Evolutionary conservation across 2,329 filamentous ascomycete genomes (phyloP), one percentile per base, ranked within the genome.

Genomic region (Pseudogymnoascus verrucosus): DNA sequence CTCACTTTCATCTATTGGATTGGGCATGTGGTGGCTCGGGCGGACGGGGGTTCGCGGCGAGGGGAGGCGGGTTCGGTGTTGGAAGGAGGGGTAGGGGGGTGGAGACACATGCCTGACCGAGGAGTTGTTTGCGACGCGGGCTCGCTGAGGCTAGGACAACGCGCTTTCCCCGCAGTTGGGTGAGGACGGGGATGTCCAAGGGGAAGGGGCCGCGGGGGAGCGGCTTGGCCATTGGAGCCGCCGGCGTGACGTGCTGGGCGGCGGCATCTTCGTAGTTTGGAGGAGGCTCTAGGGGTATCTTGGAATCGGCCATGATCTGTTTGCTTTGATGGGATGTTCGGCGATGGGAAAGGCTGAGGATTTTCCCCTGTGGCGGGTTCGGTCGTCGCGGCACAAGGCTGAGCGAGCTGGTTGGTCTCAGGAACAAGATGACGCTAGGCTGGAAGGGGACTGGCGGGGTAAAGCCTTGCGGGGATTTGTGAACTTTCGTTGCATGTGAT

Each of bases 101-200:
- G 44, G 19, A 62, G 11, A 19, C 21, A 69, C 71, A 44, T 75
- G 89, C 86, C 76, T 89, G 88, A 60, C 85, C 84, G 44, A 99
- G 84, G 8, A 99, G 85, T 67, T 90, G 88, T 75, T 88, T 89
- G 62, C 95, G 84, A 51, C 95, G 84, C 0, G 95, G 95, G 1
- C 93, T 97, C 19, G 89, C 86, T 2, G 93, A 97, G 62, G 95
- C 95, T 28, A 99, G 87, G 69, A 99, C 90, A 5, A 96, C 86
- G 67, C 93, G 84, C 75, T 90, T 91, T 63, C 84, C 84, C 71
- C 89, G 87, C 67, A 99, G 84, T 71, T 88, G 81, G 70, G 84
- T 84, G 65, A 99, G 79, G 63, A 92, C 87, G 14, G 93, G 93
- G 16, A 98, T 82, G 66, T 91, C 83, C 66, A 98, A 84, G 1